Evolutionary conservation across 2,329 filamentous ascomycete species (phyloP), one percentile per base, ranked within the genome.

Genomic region (Colletotrichum karsti): DNA sequence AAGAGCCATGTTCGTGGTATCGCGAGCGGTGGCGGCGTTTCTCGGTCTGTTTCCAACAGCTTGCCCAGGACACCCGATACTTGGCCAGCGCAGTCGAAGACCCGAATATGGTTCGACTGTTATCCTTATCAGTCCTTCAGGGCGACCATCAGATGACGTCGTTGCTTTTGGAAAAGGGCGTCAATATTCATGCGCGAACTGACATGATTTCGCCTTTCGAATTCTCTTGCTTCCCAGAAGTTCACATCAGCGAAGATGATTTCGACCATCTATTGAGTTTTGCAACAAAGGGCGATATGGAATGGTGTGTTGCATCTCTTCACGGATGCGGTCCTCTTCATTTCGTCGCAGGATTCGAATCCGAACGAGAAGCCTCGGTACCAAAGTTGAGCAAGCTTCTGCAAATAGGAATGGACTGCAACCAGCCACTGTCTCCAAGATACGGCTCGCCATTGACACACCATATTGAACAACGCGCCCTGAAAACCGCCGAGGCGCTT

Each of bases 171-270:
- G 13, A 18, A 0, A 51, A 20, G 3, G 48, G 48, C 13, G 48
- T 51, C 1, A 20, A 22, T 15, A 1, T 51, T 15, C 4, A 10
- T 22, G 2, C 8, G 13, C 30, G n/a, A 33, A 2, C 1, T 1
- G 53, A 56, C 15, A 0, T 0, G 3, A 13, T 56, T 6, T 41
- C 53, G 18, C 33, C 53, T 0, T 30, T 56, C 0, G 53, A 56
- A 5, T 2, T 39, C 0, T n/a, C 53, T 10, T 56, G 53, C 20
- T 30, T 39, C 1, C 53, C 48, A 6, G 15, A 20, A 15, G 5
- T 20, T 1, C 1, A 0, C 3, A 15, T 51, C 1, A 10, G 28
- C 15, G 28, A 33, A 4, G 3, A 18, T 8, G 5, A 3, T 12
- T 51, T 51, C 8, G 26, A 51, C 1, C 7, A 3, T 3, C 15